Base-by-base conservation (phyloP, 225 moss, liverwort and hornwort genomes). In the Sphagnum tenellum region DNA sequence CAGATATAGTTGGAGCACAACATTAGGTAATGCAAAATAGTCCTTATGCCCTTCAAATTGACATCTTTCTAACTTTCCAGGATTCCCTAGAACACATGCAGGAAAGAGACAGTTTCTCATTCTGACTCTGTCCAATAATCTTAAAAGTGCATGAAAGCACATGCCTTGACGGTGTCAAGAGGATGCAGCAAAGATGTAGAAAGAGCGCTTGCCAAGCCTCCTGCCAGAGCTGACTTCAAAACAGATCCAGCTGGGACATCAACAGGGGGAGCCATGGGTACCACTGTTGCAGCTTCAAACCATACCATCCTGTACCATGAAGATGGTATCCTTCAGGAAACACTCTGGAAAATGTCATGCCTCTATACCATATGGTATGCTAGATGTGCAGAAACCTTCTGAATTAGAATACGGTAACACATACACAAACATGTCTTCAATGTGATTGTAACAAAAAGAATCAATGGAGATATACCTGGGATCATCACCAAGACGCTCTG, bases 271-370 rank as follows among this genome's bases (percentile, higher is more conserved):
- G 80, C 86, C 79, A 86, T 79, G 45, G 86, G 80, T 5, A 86
- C 86, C 60, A 86, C 82, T 51, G 86, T 86, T 50, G 86, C 86
- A 64, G 86, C 86, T 66, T 86, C 82, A 60, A 86, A 86, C 86
- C 86, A 86, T 57, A 83, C 86, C 86, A 83, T 86, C 77, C 86
- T 86, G 57, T 62, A 29, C 29, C 29, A 29, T 29, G 29, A 29
- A 29, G 29, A 29, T 29, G 29, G 29, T 29, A 29, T 29, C 29
- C 29, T 29, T 29, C 29, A 67, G 52, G 52, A 6, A 52, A 52
- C 52, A 52, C 52, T 29, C 29, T 29, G 29, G 29, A 29, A 29
- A 29, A 29, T 29, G 29, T 29, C 29, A 29, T 29, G 29, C 29
- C 29, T 29, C 29, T 29, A 0, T 29, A 29, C 29, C 29, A 29